Evolutionary conservation across 805 yeast species (phyloP), one percentile per base, ranked within the genome.

Genomic region (Hanseniaspora jakobsenii): DNA sequence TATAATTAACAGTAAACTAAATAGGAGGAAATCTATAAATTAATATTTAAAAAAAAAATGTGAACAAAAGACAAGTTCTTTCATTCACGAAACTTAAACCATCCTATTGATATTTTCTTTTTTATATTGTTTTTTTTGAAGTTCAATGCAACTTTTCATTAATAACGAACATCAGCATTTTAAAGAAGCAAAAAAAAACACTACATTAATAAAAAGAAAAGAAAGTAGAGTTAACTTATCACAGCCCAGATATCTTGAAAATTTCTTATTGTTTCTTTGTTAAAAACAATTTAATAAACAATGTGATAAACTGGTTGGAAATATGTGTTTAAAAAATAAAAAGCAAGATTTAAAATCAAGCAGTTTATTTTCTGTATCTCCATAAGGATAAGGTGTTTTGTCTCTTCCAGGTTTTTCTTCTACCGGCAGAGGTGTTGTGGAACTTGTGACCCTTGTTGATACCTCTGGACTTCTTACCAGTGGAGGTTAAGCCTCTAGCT

Each of bases 391-490:
- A 78, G 63, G 98, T 91, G 91, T 89, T 91, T 77, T 89, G 86
- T 71, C 77, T 83, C 85, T 89, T 91, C 98, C 98, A 89, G 75
- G 89, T 91, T 85, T 89, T 93, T 72, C 94, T 83, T 75, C 96
- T 86, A 69, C 98, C 98, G 64, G 95, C 86, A 64, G 72, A 70
- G 78, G 97, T 89, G 81, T 89, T 86, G 95, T 81, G 77, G 95
- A 65, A 91, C 71, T 76, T 75, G 89, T 91, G 98, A 71, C 98
- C 98, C 84, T 89, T 91, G 94, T 87, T 86, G 80, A 91, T 85
- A 84, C 98, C 98, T 80, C 98, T 83, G 73, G 94, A 85, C 73
- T 86, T 81, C 93, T 87, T 91, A 69, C 98, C 98, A 61, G 87
- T 78, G 62, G 95, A 66, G 65, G 98, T 91, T 65, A 91, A 84